Evolutionary conservation across 2,329 filamentous ascomycete species (phyloP), one percentile per base, ranked within the genome.

Genomic region (Epichloe aotearoae): DNA sequence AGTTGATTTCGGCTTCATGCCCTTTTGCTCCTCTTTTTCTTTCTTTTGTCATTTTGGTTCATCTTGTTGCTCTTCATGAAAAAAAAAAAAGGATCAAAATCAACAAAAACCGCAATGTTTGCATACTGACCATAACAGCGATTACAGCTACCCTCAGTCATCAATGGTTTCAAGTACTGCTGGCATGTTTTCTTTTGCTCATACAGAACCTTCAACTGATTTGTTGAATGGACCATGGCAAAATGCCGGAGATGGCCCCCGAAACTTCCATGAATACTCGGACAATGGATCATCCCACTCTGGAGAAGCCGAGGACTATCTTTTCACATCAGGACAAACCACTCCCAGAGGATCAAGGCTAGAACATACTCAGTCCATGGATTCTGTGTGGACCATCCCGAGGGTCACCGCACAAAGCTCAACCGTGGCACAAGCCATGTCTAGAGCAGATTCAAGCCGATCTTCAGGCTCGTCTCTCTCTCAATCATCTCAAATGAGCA

Each of bases 151-250:
- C 61, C 68, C 71, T 54, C 74, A 74, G 62, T 68, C 72, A 63
- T 68, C 72, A 55, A 69, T 79, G 68, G 64, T 73, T 61, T 66
- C 73, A 61, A 69, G 63, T 66, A 62, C 72, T 51, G 67, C 67
- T 57, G 73, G 73, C 65, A 71, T 77, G 64, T 77, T 77, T 73
- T 70, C 75, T 68, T 77, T 74, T 67, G 72, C 73, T 73, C 75
- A 78, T 63, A 75, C 75, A 74, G 76, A 74, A 75, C 74, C 75
- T 71, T 69, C 74, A 64, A 59, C 73, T 62, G 76, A 77, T 71
- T 72, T 76, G 64, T 69, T 77, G 54, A 65, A 65, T 59, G 71
- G 74, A 69, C 70, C 74, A 62, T 80, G 77, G 77, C 76, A 73
- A 59, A 62, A 72, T 62, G 67, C 74, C 70, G 68, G 68, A 70